Base-by-base conservation (phyloP, 208 protist genomes). In the Histomonas meleagridis region DNA sequence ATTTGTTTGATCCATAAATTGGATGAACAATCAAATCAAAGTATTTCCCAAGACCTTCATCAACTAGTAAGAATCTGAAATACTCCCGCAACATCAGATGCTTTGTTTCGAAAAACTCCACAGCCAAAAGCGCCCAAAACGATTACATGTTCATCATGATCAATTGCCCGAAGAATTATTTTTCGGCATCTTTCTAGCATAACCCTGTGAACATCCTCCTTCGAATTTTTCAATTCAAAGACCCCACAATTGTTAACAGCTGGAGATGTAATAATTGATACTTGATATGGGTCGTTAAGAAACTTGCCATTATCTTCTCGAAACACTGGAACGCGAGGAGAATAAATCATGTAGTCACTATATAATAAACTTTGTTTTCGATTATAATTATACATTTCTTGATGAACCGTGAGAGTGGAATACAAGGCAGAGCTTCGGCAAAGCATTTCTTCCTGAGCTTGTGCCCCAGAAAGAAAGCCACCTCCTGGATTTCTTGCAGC, bases 271-370 rank as follows among this genome's bases (percentile, higher is more conserved):
- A 86, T 86, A n/a, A 86, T n/a, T 38, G 40, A 55, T 7, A 32
- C 0, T 26, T 7, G 21, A 86, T 38, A 55, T 3, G 76, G 46
- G 0, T 51, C 28, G 0, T 32, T 14, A 55, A 86, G 46, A 3
- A 55, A 28, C 38, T 51, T 55, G 7, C 55, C 43, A 16, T 86
- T 0, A 55, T 43, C 43, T 4, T 53, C 1, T n/a, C 76, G 40
- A 12, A 43, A 86, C 32, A 48, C 14, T 32, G 46, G 46, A 55
- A 12, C 43, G 2, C 38, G 9, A 38, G 76, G 76, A 32, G 76
- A 40, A 49, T 51, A 86, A 18, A 86, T 86, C 76, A 86, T 86
- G 26, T 86, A 86, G 55, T 86, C 76, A 86, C 46, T 55, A 55
- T 86, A 86, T 55, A 57, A 21, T 1, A 86, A 38, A 0, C 40